These are phyloP conservation scores for Sordariomycetes sp. DNA, from an alignment of 2,329 filamentous ascomycete genomes.

Conservation along the genomic window DNA sequence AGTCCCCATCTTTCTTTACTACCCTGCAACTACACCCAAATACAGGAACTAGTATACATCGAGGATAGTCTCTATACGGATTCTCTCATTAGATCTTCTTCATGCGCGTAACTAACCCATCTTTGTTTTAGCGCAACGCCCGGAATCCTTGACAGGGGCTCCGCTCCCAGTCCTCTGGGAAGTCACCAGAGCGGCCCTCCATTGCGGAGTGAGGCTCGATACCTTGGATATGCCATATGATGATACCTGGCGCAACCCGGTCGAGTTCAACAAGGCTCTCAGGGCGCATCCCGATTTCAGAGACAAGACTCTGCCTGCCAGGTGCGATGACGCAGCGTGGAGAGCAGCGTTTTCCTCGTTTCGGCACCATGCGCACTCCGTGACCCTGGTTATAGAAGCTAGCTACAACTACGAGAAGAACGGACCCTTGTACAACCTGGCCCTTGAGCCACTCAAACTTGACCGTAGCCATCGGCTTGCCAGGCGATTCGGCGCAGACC, in stretches of 20 bases:
- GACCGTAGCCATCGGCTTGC: slow-evolving; percentile 36
- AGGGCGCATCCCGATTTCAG: slow-evolving; percentile 22
- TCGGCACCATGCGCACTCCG: slow-evolving; percentile 17
- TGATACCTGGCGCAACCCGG: slow-evolving; percentile 28
- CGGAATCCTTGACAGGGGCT: slow-evolving; percentile 23
- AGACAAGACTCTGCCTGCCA: slow-evolving; percentile 33
- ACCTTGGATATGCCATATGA: slow-evolving; percentile 21
- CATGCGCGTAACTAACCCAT: not conserved
- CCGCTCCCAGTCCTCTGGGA: slow-evolving; percentile 40
- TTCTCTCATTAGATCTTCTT: too few species aligned
- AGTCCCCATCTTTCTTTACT: not conserved
- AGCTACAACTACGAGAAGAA: slow-evolving; percentile 17
- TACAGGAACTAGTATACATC: not conserved
- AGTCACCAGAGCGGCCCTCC: slow-evolving; percentile 29
- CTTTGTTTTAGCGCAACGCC: slow-evolving; percentile 22
- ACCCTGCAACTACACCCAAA: not conserved
- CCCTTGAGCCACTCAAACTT: slow-evolving; percentile 32
- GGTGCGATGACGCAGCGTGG: slow-evolving; percentile 31
- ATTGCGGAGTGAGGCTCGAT: slow-evolving; percentile 27
- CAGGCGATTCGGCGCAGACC: slow-evolving; percentile 42
- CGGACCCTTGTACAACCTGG: slow-evolving; percentile 29
- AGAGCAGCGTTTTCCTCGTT: slow-evolving; percentile 23
- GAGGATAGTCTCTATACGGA: not conserved
- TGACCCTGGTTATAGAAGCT: slow-evolving; percentile 30
- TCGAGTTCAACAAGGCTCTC: slow-evolving; percentile 26